Base-by-base conservation (phyloP, 345 rosid species). In the Eucalyptus sideroxylon region DNA sequence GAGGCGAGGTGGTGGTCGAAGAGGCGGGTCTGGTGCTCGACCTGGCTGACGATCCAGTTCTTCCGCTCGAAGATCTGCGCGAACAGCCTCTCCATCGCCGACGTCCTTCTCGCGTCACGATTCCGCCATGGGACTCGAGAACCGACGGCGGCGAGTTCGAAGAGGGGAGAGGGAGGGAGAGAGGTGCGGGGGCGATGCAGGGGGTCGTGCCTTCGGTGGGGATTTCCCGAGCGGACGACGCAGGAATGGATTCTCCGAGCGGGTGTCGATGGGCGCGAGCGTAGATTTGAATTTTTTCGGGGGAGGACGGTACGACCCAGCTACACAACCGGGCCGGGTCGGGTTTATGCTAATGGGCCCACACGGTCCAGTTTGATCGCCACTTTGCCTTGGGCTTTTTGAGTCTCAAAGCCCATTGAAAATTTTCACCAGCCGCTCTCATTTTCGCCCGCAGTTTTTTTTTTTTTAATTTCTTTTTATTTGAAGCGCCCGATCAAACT, bases 1-100 rank as follows among this genome's bases (percentile, higher is more conserved):
- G 97, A 94, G 90, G 97, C 98, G 89, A 96, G 96, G 72, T 94
- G 93, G 21, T 94, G 95, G 82, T 98, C 98, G 90, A 93, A 95
- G 90, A 92, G 96, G 77, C 91, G 92, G 56, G 91, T 89, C 91
- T 94, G 98, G 85, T 95, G 95, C 94, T 92, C 93, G 34, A 94
- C 93, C 88, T 94, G 94, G 53, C 94, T 95, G 34, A 96, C 89
- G 89, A 94, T 94, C 90, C 93, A 88, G 89, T 91, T 92, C 95
- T 95, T 95, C 93, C 96, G 92, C 91, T 96, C 98, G 89, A 96
- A 94, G 88, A 96, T 94, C 95, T 96, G 94, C 55, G 92, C 87
- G 89, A 97, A 91, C 83, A 94, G 92, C 92, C 93, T 95, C 96
- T 96, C 96, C 88, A 91, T 88, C 89, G 93, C 92, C 90, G 93